Evolutionary conservation across 306 rosid genomes (phyloP), one percentile per base, ranked within the genome.

Genomic region (Malus domestica): DNA sequence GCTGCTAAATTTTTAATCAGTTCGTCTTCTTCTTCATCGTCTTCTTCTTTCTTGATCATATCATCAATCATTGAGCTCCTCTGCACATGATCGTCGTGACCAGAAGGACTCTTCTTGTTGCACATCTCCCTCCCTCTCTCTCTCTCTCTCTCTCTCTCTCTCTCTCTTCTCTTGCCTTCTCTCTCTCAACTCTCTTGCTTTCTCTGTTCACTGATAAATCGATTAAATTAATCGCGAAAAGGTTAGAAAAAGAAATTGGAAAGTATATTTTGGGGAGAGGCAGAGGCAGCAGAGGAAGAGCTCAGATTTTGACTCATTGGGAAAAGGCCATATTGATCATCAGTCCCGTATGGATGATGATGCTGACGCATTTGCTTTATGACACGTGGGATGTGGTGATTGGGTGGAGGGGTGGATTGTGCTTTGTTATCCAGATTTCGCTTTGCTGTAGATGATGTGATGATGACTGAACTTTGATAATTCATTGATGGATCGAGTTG

Each of bases 371-470:
- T 15, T 4, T 13, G 73, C 57, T 7, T 66, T 15, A 3, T 33
- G 71, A 82, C 93, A 88, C 88, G 96, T 88, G 98, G 78, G 1
- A 1, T 0, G 0, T 1, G 0, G 0, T 0, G 54, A 92, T 89
- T 95, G 88, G 97, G 0, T 0, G 8, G 3, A 8, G 10, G 0
- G 1, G 74, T 80, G 89, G 97, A 94, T 94, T 94, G 78, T 75
- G 79, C 18, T 46, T 44, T 84, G 90, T 85, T 90, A 95, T 95
- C 98, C 80, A 73, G 97, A 95, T 92, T 85, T 86, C 96, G 79
- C 77, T 87, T 68, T 13, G 80, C 60, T 68, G 64, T 71, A 22
- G 89, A 79, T 83, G 76, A 68, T 40, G 78, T 65, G 79, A 65
- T 33, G 46, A 5, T 4, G 27, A 11, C 46, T 68, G 45, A 71